phyloP scores from a whole-genome alignment of 2,329 filamentous ascomycete species.

The Trichoderma asperellum region DNA sequence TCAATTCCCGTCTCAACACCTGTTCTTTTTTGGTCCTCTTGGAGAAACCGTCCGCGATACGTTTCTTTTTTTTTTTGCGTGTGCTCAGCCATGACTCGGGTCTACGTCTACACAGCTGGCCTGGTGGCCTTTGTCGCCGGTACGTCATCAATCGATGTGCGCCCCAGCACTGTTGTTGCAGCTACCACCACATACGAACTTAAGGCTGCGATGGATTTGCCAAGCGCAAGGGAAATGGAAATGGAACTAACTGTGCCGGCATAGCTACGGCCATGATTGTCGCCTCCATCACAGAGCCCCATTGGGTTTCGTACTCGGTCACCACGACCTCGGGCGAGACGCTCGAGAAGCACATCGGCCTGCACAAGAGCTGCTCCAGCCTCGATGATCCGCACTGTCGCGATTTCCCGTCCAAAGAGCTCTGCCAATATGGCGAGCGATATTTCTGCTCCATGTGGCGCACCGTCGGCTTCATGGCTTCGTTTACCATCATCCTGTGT shows the following conservation, averaged over 20 bases:
- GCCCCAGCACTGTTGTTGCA: not conserved
- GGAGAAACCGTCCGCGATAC: not conserved
- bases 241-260: constrained; percentile 7
- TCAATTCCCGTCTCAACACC: constrained; percentile 19
- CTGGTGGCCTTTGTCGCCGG: constrained; percentile 50
- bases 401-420: constrained; percentile 40
- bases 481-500: constrained; percentile 80
- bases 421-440: constrained; percentile 53
- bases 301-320: constrained; percentile 71
- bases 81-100: constrained; percentile 47
- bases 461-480: constrained; percentile 84
- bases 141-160: constrained; percentile 40
- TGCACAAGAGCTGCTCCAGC: constrained; percentile 80
- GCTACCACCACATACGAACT: not conserved
- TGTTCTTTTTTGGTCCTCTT: constrained; percentile 1
- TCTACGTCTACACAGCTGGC: constrained; percentile 48
- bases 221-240: not conserved
- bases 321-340: constrained; percentile 52
- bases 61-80: not conserved
- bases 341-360: constrained; percentile 68
- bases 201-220: constrained; percentile 6
- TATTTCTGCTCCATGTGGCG: constrained; percentile 94
- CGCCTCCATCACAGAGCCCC: constrained; percentile 67
- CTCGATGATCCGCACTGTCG: constrained; percentile 65
- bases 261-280: constrained; percentile 73